Base-by-base conservation (phyloP, 495 filamentous ascomycete genomes). In the Aspergillus cavernicola region DNA sequence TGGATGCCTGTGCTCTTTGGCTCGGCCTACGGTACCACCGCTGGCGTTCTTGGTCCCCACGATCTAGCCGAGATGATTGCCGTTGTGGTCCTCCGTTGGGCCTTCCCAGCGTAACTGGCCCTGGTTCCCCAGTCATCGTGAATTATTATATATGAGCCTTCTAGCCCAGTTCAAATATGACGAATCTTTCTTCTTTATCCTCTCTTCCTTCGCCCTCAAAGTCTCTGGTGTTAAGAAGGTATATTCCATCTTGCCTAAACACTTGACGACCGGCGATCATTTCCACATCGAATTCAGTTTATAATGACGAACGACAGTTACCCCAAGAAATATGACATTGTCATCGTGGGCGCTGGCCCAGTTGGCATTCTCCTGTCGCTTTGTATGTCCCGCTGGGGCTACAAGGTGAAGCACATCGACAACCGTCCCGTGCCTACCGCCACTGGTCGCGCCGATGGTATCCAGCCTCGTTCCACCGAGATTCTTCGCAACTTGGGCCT, bases 281-380 rank as follows among this genome's bases (percentile, higher is more conserved):
- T 36, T 33, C 19, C 18, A 36, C 44, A 28, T 28, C 7, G 19
- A 47, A 52, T 23, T 29, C 47, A 10, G 18, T 52, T 32, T 65
- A 66, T 23, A 31, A 79, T 79, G 76, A 59, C 60, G 24, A 55
- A 62, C 42, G 51, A 56, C 56, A 71, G 56, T 37, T 54, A 54
- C 24, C 52, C 52, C 35, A 77, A 81, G 46, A 77, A 67, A 13
- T 85, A 84, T 66, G 85, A 89, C 59, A 82, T 87, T 53, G 89
- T 95, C 61, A 90, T 96, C 61, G 76, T 96, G 51, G 90, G 90
- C 53, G 91, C 90, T 42, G 90, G 90, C 28, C 90, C 91, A n/a
- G 89, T 89, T 24, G 91, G 90, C 35, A 79, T 95, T 47, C 80
- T 92, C 62, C 79, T 96, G 12, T 90, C 87, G n/a, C 86, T 90